Conservation (phyloP, 148 eudicot genomes). For the Pharnaceum exiguum region DNA sequence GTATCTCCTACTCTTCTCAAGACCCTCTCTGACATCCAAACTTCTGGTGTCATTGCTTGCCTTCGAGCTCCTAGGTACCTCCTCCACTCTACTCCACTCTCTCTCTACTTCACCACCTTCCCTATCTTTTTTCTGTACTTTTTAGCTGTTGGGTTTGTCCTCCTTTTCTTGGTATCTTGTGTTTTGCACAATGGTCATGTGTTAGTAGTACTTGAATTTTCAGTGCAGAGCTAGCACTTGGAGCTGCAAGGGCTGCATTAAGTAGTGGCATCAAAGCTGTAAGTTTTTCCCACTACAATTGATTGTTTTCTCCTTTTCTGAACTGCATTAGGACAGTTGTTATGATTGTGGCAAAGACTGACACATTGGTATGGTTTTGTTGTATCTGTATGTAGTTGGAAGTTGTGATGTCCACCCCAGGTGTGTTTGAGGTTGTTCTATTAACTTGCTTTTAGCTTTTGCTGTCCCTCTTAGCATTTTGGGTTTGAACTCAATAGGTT, state of each 20-base stretch:
- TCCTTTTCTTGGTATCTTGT: background rate
- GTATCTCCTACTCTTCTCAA: constrained; percentile 22
- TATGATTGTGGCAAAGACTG: constrained; percentile 2
- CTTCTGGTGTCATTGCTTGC: constrained; percentile 68
- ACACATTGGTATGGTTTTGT: constrained; percentile 3
- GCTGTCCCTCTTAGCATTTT: background rate
- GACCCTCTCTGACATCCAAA: constrained; percentile 42
- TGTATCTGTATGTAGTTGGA: constrained; percentile 49
- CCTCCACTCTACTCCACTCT: background rate
- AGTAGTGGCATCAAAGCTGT: constrained; percentile 66
- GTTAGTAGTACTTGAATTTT: background rate
- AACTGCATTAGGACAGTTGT: background rate
- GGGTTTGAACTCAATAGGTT: constrained; percentile 1
- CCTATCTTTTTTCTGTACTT: background rate
- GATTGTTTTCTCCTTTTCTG: background rate
- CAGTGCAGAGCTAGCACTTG: constrained; percentile 73
- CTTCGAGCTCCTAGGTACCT: constrained; percentile 73
- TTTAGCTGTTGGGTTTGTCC: background rate
- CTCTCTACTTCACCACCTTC: background rate
- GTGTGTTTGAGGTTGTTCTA: constrained; percentile 69
- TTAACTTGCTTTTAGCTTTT: background rate
- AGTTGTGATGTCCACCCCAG: constrained; percentile 72
- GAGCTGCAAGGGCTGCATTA: constrained; percentile 83
- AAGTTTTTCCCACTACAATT: constrained; percentile 24
- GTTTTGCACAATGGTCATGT: background rate